Conservation (phyloP, 331 rosid species). For the Arachis monticola region DNA sequence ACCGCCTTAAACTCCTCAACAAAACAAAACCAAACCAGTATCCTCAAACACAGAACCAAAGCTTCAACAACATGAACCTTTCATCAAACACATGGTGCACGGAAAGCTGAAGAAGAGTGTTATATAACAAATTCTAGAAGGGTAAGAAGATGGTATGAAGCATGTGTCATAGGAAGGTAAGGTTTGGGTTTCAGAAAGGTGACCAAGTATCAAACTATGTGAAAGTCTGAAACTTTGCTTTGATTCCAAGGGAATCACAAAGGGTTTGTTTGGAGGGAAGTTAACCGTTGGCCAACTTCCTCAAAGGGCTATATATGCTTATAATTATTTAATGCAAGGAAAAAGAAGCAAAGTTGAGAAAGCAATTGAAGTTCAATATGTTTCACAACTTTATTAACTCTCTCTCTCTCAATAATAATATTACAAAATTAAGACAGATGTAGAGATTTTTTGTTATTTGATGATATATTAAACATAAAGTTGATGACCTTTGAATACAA, state of each 20-base stretch:
- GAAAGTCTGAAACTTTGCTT: slow-evolving; percentile 53
- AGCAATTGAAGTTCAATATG: slow-evolving; percentile 45
- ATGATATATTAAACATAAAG: slow-evolving; percentile 11
- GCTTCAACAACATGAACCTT: slow-evolving; percentile 27
- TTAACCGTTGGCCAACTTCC: slow-evolving; percentile 92
- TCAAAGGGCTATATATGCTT: slow-evolving; percentile 21
- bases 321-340: slow-evolving; percentile 43
- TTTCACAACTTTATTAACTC: slow-evolving; percentile 28
- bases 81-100: slow-evolving; percentile 18
- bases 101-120: slow-evolving; percentile 7
- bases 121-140: slow-evolving; percentile 12
- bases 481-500: slow-evolving; percentile 41
- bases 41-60: slow-evolving; percentile 13
- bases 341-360: slow-evolving; percentile 52
- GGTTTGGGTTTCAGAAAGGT: slow-evolving; percentile 79
- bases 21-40: slow-evolving; percentile 22
- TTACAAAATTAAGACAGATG: slow-evolving; percentile 26
- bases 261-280: slow-evolving; percentile 68
- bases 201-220: slow-evolving; percentile 75
- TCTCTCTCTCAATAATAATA: background rate
- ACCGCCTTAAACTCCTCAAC: slow-evolving; percentile 24
- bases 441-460: slow-evolving; percentile 4
- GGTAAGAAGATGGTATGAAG: slow-evolving; percentile 50
- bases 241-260: slow-evolving; percentile 46
- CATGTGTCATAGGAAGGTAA: slow-evolving; percentile 69